phyloP scores from a whole-genome alignment of 352 stramenopile species.

The Phytophthora pini region DNA sequence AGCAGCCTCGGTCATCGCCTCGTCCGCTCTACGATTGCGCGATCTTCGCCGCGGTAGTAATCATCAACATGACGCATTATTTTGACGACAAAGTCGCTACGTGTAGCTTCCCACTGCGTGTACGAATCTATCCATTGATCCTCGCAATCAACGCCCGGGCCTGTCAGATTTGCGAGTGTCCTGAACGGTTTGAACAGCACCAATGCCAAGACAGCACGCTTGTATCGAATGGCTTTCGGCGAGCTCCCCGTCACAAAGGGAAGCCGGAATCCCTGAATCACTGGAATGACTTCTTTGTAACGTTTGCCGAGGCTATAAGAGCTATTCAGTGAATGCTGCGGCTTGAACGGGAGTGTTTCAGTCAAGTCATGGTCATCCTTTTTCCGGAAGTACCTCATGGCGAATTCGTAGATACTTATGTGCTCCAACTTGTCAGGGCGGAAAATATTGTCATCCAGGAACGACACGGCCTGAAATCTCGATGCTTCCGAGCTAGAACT shows the following conservation, averaged over 20 bases:
- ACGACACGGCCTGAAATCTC: constrained; percentile 1
- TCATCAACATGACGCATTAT: background rate
- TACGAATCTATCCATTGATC: background rate
- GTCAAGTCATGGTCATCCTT: background rate
- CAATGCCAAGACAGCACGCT: background rate
- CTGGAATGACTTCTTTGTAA: background rate
- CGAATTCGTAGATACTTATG: constrained; percentile 6
- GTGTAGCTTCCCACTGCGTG: background rate
- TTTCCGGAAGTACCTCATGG: constrained; percentile 4
- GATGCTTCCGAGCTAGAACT: background rate
- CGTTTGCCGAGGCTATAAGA: background rate
- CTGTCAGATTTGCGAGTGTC: background rate
- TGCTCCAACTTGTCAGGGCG: background rate
- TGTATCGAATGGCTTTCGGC: background rate
- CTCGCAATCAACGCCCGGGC: background rate
- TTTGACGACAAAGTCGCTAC: constrained; percentile 4
- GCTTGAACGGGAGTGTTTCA: background rate
- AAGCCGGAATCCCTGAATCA: background rate
- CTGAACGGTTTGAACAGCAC: constrained; percentile 12
- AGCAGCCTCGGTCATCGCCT: background rate
- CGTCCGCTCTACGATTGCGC: background rate
- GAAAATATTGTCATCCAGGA: constrained; percentile 13
- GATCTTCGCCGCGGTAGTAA: background rate
- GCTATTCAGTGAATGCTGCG: background rate
- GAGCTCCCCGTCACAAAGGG: background rate